Base-by-base conservation (phyloP, 2,329 filamentous ascomycete genomes). In the Claviceps fusiformis region DNA sequence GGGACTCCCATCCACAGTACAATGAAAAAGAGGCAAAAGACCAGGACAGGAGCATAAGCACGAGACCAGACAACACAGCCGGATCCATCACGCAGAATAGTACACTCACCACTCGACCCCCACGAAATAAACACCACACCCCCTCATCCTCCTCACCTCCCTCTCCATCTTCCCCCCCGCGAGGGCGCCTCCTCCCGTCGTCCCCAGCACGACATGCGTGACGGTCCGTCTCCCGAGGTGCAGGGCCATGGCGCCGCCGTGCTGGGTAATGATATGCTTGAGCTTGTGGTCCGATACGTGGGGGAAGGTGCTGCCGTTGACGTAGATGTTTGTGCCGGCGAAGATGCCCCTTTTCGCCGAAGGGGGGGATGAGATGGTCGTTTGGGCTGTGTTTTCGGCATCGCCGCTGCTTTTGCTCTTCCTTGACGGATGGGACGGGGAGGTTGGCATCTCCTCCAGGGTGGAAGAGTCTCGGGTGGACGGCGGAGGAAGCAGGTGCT, bases 241-340 rank as follows among this genome's bases (percentile, higher is more conserved):
- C 41, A 89, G 78, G 3, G 87, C 85, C 61, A 89, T 75, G 46
- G 71, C 75, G 0, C 82, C 92, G 24, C 91, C 92, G 64, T 95
- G 82, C 55, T 82, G 76, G 5, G 78, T 81, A 43, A 96, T 77
- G 17, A 95, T 69, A 55, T 84, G 83, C 73, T 93, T 95, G 56
- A 96, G 78, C 66, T 81, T 86, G 72, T 95, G 87, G 68, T 96
- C 91, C 15, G 88, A 95, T 58, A 95, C 79, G 29, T 82, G 69
- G 1, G 91, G 90, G 57, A 83, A 79, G 2, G 89, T 95, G 61
- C 87, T 91, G 58, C 90, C 90, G 69, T 95, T 95, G 69, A 96
- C 79, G 71, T 92, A 93, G 62, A 95, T 79, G 53, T 81, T 83
- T 27, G 90, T 76, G 17, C 83, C 81, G 48, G 79, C 71, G 66